Evolutionary conservation across 176 grass and related monocot species (phyloP).

Genomic region (Elymus sibiricus): DNA sequence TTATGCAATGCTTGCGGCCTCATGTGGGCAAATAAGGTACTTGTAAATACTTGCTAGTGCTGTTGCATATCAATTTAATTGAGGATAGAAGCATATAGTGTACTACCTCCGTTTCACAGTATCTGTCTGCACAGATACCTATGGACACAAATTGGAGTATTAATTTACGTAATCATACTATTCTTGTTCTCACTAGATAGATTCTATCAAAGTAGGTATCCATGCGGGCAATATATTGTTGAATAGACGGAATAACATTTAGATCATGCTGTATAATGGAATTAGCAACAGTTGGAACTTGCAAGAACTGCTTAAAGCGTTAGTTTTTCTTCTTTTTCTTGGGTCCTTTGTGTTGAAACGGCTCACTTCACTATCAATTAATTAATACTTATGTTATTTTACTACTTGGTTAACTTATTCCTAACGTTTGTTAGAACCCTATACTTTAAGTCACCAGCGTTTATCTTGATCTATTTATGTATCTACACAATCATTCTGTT

Average conservation of each 20-base stretch:
- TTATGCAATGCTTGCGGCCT: conserved; percentile 97
- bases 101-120: neutral
- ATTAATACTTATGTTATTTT: neutral
- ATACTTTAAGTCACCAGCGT: neutral
- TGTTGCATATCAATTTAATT: neutral
- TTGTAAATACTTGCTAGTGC: conserved; percentile 2
- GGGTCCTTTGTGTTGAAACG: neutral
- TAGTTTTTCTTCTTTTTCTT: neutral
- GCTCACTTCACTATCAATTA: neutral
- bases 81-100: neutral
- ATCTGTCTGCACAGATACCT: neutral
- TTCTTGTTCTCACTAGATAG: neutral
- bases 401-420: neutral
- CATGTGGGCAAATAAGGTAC: conserved; percentile 99
- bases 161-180: neutral
- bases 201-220: neutral
- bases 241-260: neutral
- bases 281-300: neutral
- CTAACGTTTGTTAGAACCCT: neutral
- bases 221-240: neutral
- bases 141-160: neutral
- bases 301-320: neutral
- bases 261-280: conserved; percentile 16
- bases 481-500: neutral
- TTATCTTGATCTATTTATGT: conserved; percentile 3